phyloP scores from a whole-genome alignment of 2,329 filamentous ascomycete species.

The Xylariaceae sp. region DNA sequence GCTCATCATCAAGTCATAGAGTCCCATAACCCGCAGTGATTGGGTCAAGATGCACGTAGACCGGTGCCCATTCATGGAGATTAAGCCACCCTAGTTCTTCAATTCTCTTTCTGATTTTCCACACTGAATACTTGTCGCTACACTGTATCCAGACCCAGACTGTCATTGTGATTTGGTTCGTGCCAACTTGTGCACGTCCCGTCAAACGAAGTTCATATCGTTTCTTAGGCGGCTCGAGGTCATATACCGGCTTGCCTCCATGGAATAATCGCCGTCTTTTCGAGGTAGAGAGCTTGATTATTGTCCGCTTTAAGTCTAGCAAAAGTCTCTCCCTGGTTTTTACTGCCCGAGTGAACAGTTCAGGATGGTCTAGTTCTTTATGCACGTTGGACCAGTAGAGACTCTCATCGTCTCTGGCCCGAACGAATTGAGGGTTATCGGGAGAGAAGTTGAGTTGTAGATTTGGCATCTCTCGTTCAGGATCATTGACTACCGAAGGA shows the following conservation, averaged over 20 bases:
- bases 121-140: background rate
- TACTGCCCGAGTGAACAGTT: background rate
- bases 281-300: background rate
- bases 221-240: background rate
- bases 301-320: background rate
- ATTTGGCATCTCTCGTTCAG: background rate
- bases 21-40: background rate
- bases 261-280: background rate
- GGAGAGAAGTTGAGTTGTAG: background rate
- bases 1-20: background rate
- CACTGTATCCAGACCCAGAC: conserved; percentile 4
- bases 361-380: background rate
- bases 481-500: background rate
- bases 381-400: conserved; percentile 4
- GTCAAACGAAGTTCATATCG: conserved; percentile 1
- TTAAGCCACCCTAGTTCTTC: conserved; percentile 2
- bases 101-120: conserved; percentile 13
- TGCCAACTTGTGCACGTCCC: background rate
- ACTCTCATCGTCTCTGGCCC: background rate
- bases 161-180: background rate
- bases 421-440: background rate
- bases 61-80: background rate
- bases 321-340: conserved; percentile 6
- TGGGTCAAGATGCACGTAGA: conserved; percentile 5
- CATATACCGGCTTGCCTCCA: background rate